Percentiles rank a stretch among this genome's conserved stretches.
Conservation (phyloP, 2,329 filamentous ascomycete species). For the Lithohypha guttulata region DNA sequence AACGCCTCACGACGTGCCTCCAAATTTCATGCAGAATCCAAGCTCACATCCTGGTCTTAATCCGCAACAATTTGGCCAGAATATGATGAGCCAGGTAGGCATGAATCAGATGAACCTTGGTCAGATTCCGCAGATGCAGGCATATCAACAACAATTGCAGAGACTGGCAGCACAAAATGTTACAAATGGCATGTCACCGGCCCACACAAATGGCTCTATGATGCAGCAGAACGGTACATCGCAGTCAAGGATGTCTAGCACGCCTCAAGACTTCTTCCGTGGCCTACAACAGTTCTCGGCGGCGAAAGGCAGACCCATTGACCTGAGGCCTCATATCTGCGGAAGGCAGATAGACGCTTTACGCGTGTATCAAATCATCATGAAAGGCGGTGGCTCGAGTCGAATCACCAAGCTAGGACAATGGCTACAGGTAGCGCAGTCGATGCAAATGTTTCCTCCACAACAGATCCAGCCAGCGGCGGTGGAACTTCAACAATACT, state of each 20-base stretch:
- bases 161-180: slow-evolving; percentile 35
- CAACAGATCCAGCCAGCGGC: slow-evolving; percentile 56
- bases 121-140: slow-evolving; percentile 43
- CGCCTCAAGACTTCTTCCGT: slow-evolving; percentile 61
- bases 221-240: not conserved
- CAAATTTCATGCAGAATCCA: slow-evolving; percentile 46
- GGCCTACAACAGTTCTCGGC: slow-evolving; percentile 69
- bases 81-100: slow-evolving; percentile 26
- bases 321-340: slow-evolving; percentile 61
- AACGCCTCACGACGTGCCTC: slow-evolving; percentile 59
- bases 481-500: slow-evolving; percentile 58
- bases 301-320: slow-evolving; percentile 60
- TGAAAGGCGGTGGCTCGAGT: slow-evolving; percentile 67
- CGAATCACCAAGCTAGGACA: slow-evolving; percentile 57
- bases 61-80: slow-evolving; percentile 32
- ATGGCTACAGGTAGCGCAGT: slow-evolving; percentile 63
- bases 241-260: slow-evolving; percentile 29
- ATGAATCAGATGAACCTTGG: slow-evolving; percentile 42
- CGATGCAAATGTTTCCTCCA: slow-evolving; percentile 46
- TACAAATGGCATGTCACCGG: slow-evolving; percentile 31
- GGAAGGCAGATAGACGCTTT: slow-evolving; percentile 65
- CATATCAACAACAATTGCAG: slow-evolving; percentile 76
- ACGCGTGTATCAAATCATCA: slow-evolving; percentile 65
- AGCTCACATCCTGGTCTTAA: slow-evolving; percentile 31
- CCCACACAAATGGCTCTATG: slow-evolving; percentile 25